Evolutionary conservation across 768 basidiomycete genomes (phyloP), one percentile per base, ranked within the genome.

Genomic region (Russula sp.): DNA sequence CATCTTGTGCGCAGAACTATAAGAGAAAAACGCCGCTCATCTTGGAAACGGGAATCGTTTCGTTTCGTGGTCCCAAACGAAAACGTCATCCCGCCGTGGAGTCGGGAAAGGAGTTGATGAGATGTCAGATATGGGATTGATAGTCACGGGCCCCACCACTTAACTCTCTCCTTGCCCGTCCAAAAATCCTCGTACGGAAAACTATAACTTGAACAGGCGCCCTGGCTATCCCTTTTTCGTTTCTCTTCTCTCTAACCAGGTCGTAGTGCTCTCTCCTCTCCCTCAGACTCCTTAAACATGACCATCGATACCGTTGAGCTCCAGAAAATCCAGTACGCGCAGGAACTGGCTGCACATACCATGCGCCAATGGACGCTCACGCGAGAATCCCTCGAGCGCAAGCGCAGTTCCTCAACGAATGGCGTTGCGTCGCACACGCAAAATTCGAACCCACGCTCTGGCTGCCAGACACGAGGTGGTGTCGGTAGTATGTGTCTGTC

Each of bases 291-390:
- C 11, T 14, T 52, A 3, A 16, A 36, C 49, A 58, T 61, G 66
- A 64, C 66, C 25, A 5, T 61, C 18, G 65, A 65, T 25, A 67
- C 70, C 29, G 25, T 71, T 59, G 73, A 73, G 48, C 55, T 63
- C 11, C 67, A 68, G 41, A 75, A 75, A 64, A 68, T 71, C 22
- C 73, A 69, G 41, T 77, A 77, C 59, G 67, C 75, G 22, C 68
- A 69, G 46, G 74, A 77, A 64, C 69, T 77, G 29, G 75, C 74
- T 5, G 73, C 71, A 5, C 74, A 77, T 58, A 77, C 76, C n/a
- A 69, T 75, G 56, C 68, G 68, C 43, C 76, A 77, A 66, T 76
- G 74, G 75, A 69, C 70, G 56, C 29, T 66, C 13, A 71, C 70
- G 43, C 69, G 70, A 34, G 70, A 70, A 56, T 51, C 66, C 2